Evolutionary conservation across 257 asterid genomes (phyloP).

Genomic region (Solanum appendiculatum): DNA sequence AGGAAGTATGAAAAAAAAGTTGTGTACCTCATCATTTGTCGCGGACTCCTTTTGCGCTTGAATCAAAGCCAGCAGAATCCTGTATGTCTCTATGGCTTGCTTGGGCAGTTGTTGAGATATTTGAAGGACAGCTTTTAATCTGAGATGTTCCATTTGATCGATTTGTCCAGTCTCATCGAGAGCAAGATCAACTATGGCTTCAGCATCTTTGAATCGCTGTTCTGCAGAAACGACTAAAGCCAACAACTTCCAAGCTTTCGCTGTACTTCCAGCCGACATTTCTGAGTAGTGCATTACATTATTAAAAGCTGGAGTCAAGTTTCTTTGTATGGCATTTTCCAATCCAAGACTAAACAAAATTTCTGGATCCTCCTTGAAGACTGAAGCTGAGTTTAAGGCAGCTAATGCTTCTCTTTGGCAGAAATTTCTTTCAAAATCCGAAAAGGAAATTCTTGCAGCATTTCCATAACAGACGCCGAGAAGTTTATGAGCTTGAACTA

Average conservation of each 20-base stretch:
- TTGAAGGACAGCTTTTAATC: slow-evolving; percentile 70
- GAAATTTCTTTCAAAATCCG: slow-evolving; percentile 48
- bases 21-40: slow-evolving; percentile 21
- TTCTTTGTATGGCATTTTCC: slow-evolving; percentile 66
- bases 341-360: slow-evolving; percentile 43
- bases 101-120: slow-evolving; percentile 61
- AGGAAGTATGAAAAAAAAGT: not conserved
- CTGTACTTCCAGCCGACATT: slow-evolving; percentile 44
- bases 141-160: slow-evolving; percentile 65
- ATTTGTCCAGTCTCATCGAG: slow-evolving; percentile 54
- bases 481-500: slow-evolving; percentile 51
- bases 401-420: slow-evolving; percentile 42
- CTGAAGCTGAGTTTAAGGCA: slow-evolving; percentile 26
- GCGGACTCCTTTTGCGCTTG: slow-evolving; percentile 36
- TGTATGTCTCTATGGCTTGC: slow-evolving; percentile 74
- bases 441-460: slow-evolving; percentile 47
- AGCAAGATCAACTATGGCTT: slow-evolving; percentile 65
- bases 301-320: slow-evolving; percentile 49
- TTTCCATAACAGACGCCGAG: slow-evolving; percentile 79
- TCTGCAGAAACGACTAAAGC: slow-evolving; percentile 76
- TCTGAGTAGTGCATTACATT: slow-evolving; percentile 43
- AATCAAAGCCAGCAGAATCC: slow-evolving; percentile 53
- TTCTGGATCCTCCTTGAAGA: slow-evolving; percentile 44
- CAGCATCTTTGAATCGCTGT: slow-evolving; percentile 60
- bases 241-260: slow-evolving; percentile 62